A percentile compares a stretch with the other conserved stretches of the same genome.
These are phyloP conservation scores for Rauvolfia tetraphylla DNA, from an alignment of 257 asterid species.

Conservation along the genomic window DNA sequence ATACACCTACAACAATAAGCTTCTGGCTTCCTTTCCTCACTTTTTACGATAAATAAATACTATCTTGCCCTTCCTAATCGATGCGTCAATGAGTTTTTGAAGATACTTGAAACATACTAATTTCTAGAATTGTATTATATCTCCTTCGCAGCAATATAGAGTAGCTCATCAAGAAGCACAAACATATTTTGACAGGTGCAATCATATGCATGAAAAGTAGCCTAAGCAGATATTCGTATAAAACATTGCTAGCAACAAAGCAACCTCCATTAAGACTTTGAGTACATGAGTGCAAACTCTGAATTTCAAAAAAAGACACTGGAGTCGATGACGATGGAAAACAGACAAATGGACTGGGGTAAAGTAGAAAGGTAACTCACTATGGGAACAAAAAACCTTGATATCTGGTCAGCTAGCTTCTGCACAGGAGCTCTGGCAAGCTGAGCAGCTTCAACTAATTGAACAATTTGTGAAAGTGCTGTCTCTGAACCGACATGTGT, in stretches of 20 bases:
- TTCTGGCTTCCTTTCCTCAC: background rate
- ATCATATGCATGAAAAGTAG: background rate
- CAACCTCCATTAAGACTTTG: background rate
- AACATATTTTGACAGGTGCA: background rate
- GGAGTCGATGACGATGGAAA: background rate
- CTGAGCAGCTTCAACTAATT: conserved; percentile 99
- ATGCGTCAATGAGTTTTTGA: background rate
- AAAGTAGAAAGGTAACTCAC: conserved; percentile 44
- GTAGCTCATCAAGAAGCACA: background rate
- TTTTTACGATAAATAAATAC: background rate
- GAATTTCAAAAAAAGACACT: background rate
- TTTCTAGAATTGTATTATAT: background rate
- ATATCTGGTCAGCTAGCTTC: conserved; percentile 95
- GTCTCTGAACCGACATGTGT: conserved; percentile 98
- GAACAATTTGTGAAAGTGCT: conserved; percentile 93
- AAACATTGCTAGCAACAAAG: background rate
- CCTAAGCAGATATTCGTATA: background rate
- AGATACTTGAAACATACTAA: background rate
- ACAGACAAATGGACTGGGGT: background rate
- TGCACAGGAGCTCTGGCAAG: conserved; percentile 99
- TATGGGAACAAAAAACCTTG: conserved; percentile 82
- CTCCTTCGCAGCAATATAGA: background rate
- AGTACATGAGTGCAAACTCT: background rate
- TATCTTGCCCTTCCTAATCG: background rate
- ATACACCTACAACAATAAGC: background rate